Evolutionary conservation across 805 yeast genomes (phyloP), one percentile per base, ranked within the genome.

Genomic region (Wickerhamomyces chambardii): DNA sequence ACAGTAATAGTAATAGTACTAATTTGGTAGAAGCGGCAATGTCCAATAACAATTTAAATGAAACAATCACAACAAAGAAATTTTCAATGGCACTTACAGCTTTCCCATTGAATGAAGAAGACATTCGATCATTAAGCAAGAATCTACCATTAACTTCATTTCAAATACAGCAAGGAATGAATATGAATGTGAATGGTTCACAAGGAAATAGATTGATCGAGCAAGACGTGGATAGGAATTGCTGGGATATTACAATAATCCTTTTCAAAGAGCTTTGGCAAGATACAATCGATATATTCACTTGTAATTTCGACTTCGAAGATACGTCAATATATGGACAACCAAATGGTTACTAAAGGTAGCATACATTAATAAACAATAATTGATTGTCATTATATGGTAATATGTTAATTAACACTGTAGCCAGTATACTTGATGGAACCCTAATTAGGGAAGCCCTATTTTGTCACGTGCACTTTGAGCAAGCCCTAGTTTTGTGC

Each of bases 51-150:
- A 19, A 19, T 19, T 6, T 6, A 19, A 19, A 19, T 19, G 6
- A 6, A 19, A 19, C 22, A 19, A 19, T 19, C 6, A 8, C 8
- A 19, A 19, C 8, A 19, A 19, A 8, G 8, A 19, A 19, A 24
- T 15, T 27, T 14, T 11, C 28, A 15, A 6, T n/a, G 10, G 37
- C 45, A 0, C 43, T 39, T 8, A 18, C 29, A 7, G 45, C 40
- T 5, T 34, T 28, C 9, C 45, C 45, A 5, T 27, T 42, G 10
- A 39, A 37, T 15, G 37, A 36, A 12, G 33, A 28, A 39, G 16
- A 28, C 39, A 17, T 30, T 36, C 4, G 11, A 22, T 3, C 17
- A 36, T 17, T 12, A 31, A 35, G 29, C 9, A 35, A 12, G 27
- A 27, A n/a, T 16, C 29, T 6, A 36, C 38, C 1, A 37, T 36